Conservation (phyloP, 257 asterid species). For the Ocimum tenuiflorum region DNA sequence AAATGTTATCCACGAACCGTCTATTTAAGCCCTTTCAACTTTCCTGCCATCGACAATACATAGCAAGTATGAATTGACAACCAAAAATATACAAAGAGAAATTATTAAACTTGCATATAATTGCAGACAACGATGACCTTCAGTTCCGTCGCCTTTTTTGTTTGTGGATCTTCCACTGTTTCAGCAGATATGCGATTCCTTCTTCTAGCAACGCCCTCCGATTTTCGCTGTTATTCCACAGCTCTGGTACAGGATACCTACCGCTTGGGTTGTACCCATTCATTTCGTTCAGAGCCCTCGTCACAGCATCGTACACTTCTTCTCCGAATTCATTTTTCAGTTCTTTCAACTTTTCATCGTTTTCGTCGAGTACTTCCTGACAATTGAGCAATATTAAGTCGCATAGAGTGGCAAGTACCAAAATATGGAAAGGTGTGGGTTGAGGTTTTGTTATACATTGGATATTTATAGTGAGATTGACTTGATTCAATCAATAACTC, state of each 20-base stretch:
- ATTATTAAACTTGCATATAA: not conserved
- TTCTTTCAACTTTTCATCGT: slow-evolving; percentile 42
- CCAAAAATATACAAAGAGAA: not conserved
- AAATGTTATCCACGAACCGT: not conserved
- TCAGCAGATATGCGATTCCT: slow-evolving; percentile 33
- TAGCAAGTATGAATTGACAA: not conserved
- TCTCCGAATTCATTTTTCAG: slow-evolving; percentile 37
- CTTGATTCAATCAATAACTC: not conserved
- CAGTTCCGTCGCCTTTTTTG: slow-evolving; percentile 27
- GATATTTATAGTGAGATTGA: not conserved
- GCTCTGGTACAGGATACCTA: slow-evolving; percentile 45
- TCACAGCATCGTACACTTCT: slow-evolving; percentile 31
- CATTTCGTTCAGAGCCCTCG: slow-evolving; percentile 41
- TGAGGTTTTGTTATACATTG: not conserved
- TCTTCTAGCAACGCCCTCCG: slow-evolving; percentile 37
- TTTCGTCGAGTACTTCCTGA: slow-evolving; percentile 47
- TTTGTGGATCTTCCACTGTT: slow-evolving; percentile 39
- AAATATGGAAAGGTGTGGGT: not conserved
- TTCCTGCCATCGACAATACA: slow-evolving; percentile 5
- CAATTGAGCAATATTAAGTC: not conserved
- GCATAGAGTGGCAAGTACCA: not conserved
- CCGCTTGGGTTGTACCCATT: slow-evolving; percentile 60
- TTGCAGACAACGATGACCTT: not conserved
- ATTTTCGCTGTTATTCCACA: slow-evolving; percentile 40
- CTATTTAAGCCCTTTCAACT: no score